Percentiles rank a stretch among this genome's conserved stretches.
phyloP scores from a whole-genome alignment of 2,329 filamentous ascomycete species.

The Chaetomium olivaceum region DNA sequence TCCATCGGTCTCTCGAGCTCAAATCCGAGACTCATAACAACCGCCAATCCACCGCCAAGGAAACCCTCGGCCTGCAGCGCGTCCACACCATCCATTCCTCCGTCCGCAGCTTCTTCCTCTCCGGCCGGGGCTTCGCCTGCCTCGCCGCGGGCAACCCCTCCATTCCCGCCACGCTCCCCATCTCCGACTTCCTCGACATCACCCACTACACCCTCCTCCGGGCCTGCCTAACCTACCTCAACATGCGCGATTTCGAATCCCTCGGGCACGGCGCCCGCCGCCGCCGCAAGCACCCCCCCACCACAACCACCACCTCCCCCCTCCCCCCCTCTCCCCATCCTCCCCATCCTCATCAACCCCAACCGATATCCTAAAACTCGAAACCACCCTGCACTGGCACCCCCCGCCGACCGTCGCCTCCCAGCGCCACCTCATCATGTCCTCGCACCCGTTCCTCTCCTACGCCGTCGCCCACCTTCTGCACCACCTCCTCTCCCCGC shows the following conservation, averaged over 20 bases:
- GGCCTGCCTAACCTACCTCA: conserved; percentile 38
- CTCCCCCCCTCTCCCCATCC: background rate
- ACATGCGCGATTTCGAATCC: conserved; percentile 39
- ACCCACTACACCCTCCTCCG: conserved; percentile 37
- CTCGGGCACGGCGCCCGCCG: conserved; percentile 29
- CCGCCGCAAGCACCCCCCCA: background rate
- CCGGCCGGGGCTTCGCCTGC: conserved; percentile 37
- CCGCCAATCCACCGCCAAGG: conserved; percentile 21
- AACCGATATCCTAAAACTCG: background rate
- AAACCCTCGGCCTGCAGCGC: conserved; percentile 36
- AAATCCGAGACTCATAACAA: conserved; percentile 26
- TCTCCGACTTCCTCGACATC: conserved; percentile 34
- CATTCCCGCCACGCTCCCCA: conserved; percentile 19
- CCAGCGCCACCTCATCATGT: conserved; percentile 36
- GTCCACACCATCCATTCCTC: conserved; percentile 39
- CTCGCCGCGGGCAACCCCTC: conserved; percentile 27
- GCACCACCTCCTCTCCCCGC: conserved; percentile 38
- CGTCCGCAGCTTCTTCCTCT: conserved; percentile 39
- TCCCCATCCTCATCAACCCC: background rate
- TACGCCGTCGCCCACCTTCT: conserved; percentile 39
- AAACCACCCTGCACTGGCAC: background rate
- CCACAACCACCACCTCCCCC: background rate
- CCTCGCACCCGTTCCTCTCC: conserved; percentile 38
- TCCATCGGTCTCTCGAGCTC: conserved; percentile 39
- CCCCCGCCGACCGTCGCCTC: conserved; percentile 20